Base-by-base conservation (phyloP, 176 grass and related monocot species). In the Pontederia crassipes region DNA sequence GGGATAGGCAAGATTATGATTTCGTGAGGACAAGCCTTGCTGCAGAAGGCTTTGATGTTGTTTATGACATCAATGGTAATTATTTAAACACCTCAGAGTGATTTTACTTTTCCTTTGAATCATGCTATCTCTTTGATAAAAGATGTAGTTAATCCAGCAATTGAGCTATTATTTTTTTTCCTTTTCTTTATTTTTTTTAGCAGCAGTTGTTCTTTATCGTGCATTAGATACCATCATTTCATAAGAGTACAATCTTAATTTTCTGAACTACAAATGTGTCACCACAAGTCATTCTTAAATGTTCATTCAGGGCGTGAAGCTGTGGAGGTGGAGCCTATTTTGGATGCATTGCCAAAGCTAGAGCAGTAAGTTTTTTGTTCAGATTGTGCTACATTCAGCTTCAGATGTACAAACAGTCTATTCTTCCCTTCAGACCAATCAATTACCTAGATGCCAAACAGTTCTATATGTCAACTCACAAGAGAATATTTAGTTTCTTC, bases 41-140 rank as follows among this genome's bases (percentile, higher is more conserved):
- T 55, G 81, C 79, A 11, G 85, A 86, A 71, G 93, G 93, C 17
- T 98, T 77, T 28, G 79, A 98, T 81, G 82, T 85, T 8, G 77
- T 98, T 70, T 98, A 98, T 11, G 87, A 98, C 68, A 98, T 98
- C 24, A 97, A 97, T 13, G 93, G 87, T 91, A 85, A 58, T 18
- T 10, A 26, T 24, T 55, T 7, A 32, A 28, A 29, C 48, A 8
- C 28, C 15, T 59, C 16, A 18, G 49, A 50, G 46, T 50, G 29
- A 4, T n/a, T n/a, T 52, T n/a, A 49, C 16, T 11, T 26, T 49
- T n/a, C 50, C 11, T 49, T 51, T 26, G 29, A 35, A 35, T n/a
- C n/a, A n/a, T n/a, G n/a, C n/a, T n/a, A n/a, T n/a, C n/a, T n/a
- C n/a, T n/a, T n/a, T n/a, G n/a, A n/a, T n/a, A n/a, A n/a, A n/a